A percentile compares a stretch with the other conserved stretches of the same genome.
Evolutionary conservation across 1,139 yeast genomes (phyloP).

Genomic region (Diutina scorzettiae): DNA sequence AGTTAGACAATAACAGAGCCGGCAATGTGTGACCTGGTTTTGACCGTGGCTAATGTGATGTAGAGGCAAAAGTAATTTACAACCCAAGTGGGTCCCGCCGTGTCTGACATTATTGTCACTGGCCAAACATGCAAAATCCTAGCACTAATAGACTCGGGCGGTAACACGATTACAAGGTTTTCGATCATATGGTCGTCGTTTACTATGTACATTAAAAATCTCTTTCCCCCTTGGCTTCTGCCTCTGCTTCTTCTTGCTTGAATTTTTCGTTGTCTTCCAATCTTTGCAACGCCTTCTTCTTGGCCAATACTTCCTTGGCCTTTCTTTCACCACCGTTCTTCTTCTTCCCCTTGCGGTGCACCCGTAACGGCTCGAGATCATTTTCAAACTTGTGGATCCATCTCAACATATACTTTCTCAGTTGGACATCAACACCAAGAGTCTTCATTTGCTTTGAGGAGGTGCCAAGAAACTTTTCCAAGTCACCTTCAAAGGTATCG

Average conservation of each 20-base stretch:
- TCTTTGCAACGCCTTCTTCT: conserved; percentile 42
- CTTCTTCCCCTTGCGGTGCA: conserved; percentile 58
- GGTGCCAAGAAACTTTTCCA: conserved; percentile 55
- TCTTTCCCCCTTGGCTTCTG: conserved; percentile 3
- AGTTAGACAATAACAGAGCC: no score
- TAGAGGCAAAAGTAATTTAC: no score
- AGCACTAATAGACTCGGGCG: no score
- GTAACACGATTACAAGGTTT: no score
- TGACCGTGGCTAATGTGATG: no score
- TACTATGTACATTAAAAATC: conserved; percentile 5
- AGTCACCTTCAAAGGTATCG: conserved; percentile 60
- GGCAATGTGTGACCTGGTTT: no score
- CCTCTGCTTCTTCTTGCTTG: conserved; percentile 4
- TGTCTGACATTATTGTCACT: no score
- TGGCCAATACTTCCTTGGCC: conserved; percentile 57
- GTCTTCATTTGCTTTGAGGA: conserved; percentile 51
- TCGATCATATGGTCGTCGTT: no score
- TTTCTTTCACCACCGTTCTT: conserved; percentile 87
- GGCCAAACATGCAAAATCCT: no score
- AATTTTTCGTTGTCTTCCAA: conserved; percentile 6
- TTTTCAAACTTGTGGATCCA: conserved; percentile 40
- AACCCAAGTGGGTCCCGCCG: no score
- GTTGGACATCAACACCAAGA: conserved; percentile 66
- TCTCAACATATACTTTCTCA: conserved; percentile 53
- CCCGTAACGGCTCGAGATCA: conserved; percentile 46